These are phyloP conservation scores for Pseudomonodictys pantanalensis DNA, from an alignment of 495 filamentous ascomycete species.

Conservation along the genomic window DNA sequence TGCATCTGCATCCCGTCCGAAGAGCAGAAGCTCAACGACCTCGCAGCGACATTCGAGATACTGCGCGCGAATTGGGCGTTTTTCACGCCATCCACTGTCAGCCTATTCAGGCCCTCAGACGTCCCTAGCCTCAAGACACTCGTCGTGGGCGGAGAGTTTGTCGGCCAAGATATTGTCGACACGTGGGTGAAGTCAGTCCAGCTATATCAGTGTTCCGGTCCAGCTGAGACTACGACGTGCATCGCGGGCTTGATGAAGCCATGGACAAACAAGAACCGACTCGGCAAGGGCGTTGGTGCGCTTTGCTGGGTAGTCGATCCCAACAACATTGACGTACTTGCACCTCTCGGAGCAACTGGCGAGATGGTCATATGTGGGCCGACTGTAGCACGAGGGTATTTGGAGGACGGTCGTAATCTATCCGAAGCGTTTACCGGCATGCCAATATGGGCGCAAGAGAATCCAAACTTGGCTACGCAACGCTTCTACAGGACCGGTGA, in stretches of 20 bases:
- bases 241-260: slow-evolving; percentile 21
- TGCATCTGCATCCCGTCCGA: slow-evolving; percentile 61
- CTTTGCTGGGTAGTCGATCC: slow-evolving; percentile 27
- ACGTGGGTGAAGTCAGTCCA: no score
- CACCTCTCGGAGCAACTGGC: slow-evolving; percentile 49
- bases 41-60: slow-evolving; percentile 48
- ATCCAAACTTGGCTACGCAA: slow-evolving; percentile 9
- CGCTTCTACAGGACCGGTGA: slow-evolving; percentile 38
- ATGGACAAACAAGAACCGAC: slow-evolving; percentile 15
- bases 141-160: slow-evolving; percentile 26
- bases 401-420: slow-evolving; percentile 21
- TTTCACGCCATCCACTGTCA: slow-evolving; percentile 52
- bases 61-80: slow-evolving; percentile 52
- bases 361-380: slow-evolving; percentile 41
- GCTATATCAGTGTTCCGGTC: no score
- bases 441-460: slow-evolving; percentile 42
- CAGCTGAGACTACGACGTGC: no score
- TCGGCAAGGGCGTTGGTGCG: slow-evolving; percentile 21
- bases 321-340: slow-evolving; percentile 23
- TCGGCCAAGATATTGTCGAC: slow-evolving; percentile 21
- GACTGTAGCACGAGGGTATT: slow-evolving; percentile 20
- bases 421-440: slow-evolving; percentile 20
- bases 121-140: slow-evolving; percentile 32
- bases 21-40: slow-evolving; percentile 51
- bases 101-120: slow-evolving; percentile 24